These are phyloP conservation scores for Rosa lucieae DNA, from an alignment of 306 rosid species.

Conservation along the genomic window DNA sequence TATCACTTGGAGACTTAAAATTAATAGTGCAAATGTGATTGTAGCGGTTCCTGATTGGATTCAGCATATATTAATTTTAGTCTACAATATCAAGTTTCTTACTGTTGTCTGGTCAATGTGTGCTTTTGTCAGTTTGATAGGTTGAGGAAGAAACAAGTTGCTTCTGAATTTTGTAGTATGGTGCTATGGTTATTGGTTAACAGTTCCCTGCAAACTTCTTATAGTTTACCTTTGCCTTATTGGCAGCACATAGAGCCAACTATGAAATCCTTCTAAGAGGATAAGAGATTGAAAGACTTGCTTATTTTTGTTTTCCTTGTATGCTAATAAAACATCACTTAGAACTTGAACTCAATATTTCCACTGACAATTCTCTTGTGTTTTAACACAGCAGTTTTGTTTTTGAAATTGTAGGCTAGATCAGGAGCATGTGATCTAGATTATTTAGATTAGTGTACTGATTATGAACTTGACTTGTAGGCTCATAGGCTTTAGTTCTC, in stretches of 20 bases:
- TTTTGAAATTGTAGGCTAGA: constrained; percentile 1
- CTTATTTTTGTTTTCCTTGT: neutral
- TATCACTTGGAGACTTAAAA: neutral
- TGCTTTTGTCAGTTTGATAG: neutral
- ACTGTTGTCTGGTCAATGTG: neutral
- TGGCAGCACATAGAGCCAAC: neutral
- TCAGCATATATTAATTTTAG: neutral
- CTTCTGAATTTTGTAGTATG: constrained; percentile 7
- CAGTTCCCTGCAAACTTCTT: neutral
- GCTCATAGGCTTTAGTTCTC: constrained; percentile 1
- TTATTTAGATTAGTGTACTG: neutral
- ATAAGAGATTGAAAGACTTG: neutral
- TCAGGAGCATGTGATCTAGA: neutral
- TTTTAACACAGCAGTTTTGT: neutral
- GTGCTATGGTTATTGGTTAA: neutral
- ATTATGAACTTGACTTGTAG: constrained; percentile 14
- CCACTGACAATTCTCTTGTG: neutral
- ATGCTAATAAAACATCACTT: neutral
- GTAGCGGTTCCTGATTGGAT: neutral
- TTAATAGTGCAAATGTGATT: neutral
- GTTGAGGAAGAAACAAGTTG: neutral
- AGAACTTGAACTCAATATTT: neutral
- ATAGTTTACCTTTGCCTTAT: neutral
- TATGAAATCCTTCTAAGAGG: neutral
- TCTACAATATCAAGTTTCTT: neutral